Conservation (phyloP, 2,329 filamentous ascomycete genomes). For the Fusarium hainanense region DNA sequence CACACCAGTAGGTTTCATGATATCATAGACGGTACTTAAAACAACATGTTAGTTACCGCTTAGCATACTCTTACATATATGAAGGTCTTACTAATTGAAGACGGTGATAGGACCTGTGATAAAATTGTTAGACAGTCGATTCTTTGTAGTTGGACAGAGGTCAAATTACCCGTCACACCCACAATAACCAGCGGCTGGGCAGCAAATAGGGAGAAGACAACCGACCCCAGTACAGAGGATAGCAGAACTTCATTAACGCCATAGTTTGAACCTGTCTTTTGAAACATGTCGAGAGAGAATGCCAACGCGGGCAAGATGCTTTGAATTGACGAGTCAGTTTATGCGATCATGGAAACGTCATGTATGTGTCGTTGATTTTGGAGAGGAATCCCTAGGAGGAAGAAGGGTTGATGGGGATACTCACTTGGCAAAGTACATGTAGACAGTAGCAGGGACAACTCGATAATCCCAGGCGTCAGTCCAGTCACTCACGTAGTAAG, state of each 20-base stretch:
- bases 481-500: slow-evolving; percentile 87
- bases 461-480: slow-evolving; percentile 90
- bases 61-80: background rate
- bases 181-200: slow-evolving; percentile 92
- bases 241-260: slow-evolving; percentile 94
- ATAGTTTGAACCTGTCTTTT: slow-evolving; percentile 84
- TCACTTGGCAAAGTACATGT: slow-evolving; percentile 97
- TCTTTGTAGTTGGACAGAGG: background rate
- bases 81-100: slow-evolving; percentile 77
- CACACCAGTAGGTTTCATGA: slow-evolving; percentile 79
- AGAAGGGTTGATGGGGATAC: slow-evolving; percentile 30
- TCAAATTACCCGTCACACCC: slow-evolving; percentile 76
- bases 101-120: slow-evolving; percentile 82
- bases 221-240: slow-evolving; percentile 82
- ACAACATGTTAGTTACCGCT: slow-evolving; percentile 11
- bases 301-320: slow-evolving; percentile 89
- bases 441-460: slow-evolving; percentile 85
- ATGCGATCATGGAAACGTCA: background rate
- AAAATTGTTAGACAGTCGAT: slow-evolving; percentile 10
- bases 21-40: slow-evolving; percentile 83
- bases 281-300: slow-evolving; percentile 94
- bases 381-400: background rate
- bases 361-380: background rate
- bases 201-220: slow-evolving; percentile 82
- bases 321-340: slow-evolving; percentile 23